Evolutionary conservation across 306 rosid genomes (phyloP), one percentile per base, ranked within the genome.

Genomic region (Prunus mongolica): DNA sequence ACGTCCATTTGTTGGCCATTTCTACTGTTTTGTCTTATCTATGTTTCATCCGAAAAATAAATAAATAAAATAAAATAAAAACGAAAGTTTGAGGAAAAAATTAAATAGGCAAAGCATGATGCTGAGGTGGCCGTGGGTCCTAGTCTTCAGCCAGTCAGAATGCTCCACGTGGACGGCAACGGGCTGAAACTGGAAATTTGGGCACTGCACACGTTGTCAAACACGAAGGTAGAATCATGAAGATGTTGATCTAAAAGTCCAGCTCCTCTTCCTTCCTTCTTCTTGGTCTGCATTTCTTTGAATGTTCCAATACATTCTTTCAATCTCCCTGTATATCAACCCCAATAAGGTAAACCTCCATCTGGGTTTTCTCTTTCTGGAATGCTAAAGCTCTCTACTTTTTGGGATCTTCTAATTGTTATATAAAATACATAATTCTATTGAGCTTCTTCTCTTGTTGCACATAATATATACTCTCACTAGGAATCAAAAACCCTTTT

Each of bases 281-380:
- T 18, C 25, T 34, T 66, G 45, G 66, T 18, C 63, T 65, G 54
- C 71, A 62, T 54, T 18, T 47, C 27, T 22, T 19, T 32, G 76
- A 69, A 62, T 46, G 16, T 69, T 71, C 69, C 41, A 19, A 77
- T 3, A 25, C 61, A 9, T 45, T 72, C 5, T 5, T 67, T 55
- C 78, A 32, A 6, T 20, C 25, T 46, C 67, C 5, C 8, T 34
- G 19, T 27, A 4, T 25, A 56, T 51, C 47, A 27, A 24, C 27
- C 80, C 25, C 67, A 8, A 50, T 4, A 64, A 65, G 78, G 75
- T 65, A 81, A 41, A 22, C 5, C 4, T 55, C 25, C n/a, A 20
- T 56, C 2, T 56, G 9, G 12, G n/a, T 2, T 32, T 25, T 67
- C 32, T 50, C 3, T 30, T 11, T 25, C 28, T 65, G 44, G 44